Evolutionary conservation across 2,329 filamentous ascomycete species (phyloP).

Genomic region (Aureobasidium zeae): DNA sequence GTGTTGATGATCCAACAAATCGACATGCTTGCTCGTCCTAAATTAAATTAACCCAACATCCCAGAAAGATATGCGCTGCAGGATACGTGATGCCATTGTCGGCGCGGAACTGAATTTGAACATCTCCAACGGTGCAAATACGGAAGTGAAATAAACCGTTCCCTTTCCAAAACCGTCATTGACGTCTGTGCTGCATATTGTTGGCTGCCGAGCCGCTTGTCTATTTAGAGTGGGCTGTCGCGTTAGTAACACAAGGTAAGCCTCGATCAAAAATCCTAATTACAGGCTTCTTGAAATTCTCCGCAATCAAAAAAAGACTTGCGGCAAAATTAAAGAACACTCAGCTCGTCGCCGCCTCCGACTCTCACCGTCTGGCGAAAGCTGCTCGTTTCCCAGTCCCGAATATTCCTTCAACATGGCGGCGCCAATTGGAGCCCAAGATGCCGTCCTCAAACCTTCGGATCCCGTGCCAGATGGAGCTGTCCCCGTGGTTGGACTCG

Average conservation of each 20-base stretch:
- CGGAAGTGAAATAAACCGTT: background rate
- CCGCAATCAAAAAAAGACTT: background rate
- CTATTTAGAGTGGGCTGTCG: conserved; percentile 13
- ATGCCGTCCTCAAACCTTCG: conserved; percentile 78
- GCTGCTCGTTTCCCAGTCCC: too few relatives aligned
- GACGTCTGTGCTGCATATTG: conserved; percentile 1
- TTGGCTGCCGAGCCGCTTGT: conserved; percentile 12
- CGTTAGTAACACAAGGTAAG: too few relatives aligned
- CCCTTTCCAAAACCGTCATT: conserved; percentile 5
- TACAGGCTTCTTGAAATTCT: conserved; percentile 14
- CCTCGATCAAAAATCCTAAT: conserved; percentile 7
- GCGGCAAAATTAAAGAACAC: background rate
- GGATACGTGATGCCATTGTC: too few relatives aligned
- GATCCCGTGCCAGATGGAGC: conserved; percentile 69
- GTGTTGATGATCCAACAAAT: background rate
- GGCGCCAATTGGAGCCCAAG: conserved; percentile 45
- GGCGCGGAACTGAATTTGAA: too few relatives aligned
- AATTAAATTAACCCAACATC: too few relatives aligned
- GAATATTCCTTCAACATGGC: conserved; percentile 19
- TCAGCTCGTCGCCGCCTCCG: background rate
- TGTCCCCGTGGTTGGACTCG: conserved; percentile 78
- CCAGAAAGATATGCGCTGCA: too few relatives aligned
- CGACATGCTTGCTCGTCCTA: too few relatives aligned
- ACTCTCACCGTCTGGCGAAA: background rate
- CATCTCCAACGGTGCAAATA: too few relatives aligned